A percentile compares a stretch with the other conserved stretches of the same genome.
Evolutionary conservation across 179 eudicot genomes (phyloP).

Genomic region (Nepenthes alata): DNA sequence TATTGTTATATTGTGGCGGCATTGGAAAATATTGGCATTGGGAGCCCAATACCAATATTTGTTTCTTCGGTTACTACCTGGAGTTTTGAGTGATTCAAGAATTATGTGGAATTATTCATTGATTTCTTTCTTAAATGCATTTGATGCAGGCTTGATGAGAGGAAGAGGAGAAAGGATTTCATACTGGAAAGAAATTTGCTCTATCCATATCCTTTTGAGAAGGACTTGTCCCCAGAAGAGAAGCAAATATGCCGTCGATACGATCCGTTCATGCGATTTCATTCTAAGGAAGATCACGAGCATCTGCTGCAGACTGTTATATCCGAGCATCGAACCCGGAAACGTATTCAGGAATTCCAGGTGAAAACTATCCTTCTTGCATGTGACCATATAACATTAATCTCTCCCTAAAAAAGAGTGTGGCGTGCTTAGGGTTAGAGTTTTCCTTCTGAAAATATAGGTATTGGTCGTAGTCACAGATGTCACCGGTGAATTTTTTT

Average conservation of each 20-base stretch:
- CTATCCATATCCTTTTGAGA: constrained; percentile 35
- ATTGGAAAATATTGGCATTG: no score
- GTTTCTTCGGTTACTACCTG: no score
- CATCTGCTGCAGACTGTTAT: constrained; percentile 35
- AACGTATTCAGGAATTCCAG: constrained; percentile 43
- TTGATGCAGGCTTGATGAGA: constrained; percentile 34
- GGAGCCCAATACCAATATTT: no score
- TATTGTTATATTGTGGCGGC: no score
- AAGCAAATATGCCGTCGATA: constrained; percentile 34
- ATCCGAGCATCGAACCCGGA: constrained; percentile 34
- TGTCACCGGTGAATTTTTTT: no score
- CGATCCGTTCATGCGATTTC: constrained; percentile 49
- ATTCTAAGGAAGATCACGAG: constrained; percentile 44
- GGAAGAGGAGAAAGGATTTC: constrained; percentile 48
- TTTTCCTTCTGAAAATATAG: no score
- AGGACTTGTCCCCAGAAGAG: constrained; percentile 35
- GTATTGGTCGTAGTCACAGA: no score
- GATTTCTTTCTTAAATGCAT: constrained; percentile 1
- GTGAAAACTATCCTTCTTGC: constrained; percentile 7
- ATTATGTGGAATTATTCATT: background rate
- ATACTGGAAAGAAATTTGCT: constrained; percentile 45
- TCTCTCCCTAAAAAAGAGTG: no score
- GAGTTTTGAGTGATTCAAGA: no score
- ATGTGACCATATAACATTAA: background rate
- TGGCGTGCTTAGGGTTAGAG: no score